phyloP scores from a whole-genome alignment of 352 stramenopile genomes.

The Phytophthora podocarpi region DNA sequence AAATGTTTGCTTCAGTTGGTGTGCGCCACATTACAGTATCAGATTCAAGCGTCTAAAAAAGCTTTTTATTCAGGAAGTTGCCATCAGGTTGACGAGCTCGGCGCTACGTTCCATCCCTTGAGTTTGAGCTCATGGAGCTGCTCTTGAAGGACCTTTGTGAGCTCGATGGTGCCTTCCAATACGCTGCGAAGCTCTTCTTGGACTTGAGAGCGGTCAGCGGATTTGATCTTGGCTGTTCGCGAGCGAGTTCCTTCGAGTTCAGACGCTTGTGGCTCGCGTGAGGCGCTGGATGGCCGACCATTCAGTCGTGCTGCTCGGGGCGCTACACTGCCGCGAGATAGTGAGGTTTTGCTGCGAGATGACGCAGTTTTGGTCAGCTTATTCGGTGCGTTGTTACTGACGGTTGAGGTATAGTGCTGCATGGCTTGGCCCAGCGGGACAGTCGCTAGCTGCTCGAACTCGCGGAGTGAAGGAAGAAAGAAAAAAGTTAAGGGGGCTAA shows the following conservation, averaged over 20 bases:
- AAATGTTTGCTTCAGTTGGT: neutral
- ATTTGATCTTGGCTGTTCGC: constrained; percentile 32
- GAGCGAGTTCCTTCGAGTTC: constrained; percentile 8
- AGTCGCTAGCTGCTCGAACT: constrained; percentile 75
- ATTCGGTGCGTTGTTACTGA: neutral
- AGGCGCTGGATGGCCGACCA: constrained; percentile 6
- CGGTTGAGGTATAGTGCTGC: constrained; percentile 17
- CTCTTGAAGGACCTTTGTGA: constrained; percentile 75
- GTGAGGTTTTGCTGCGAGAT: neutral
- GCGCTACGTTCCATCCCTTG: constrained; percentile 75
- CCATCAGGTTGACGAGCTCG: constrained; percentile 14
- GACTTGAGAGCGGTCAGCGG: constrained; percentile 56
- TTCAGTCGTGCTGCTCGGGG: constrained; percentile 9
- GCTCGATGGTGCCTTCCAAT: constrained; percentile 64
- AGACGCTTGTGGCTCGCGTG: constrained; percentile 14
- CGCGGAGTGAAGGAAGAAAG: constrained; percentile 49
- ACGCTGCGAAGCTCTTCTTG: constrained; percentile 76
- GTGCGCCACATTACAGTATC: neutral
- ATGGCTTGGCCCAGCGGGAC: constrained; percentile 59
- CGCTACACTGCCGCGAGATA: constrained; percentile 6
- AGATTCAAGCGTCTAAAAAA: constrained; percentile 3
- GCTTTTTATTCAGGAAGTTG: neutral
- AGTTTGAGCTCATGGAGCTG: constrained; percentile 83
- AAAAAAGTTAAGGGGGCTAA: constrained; percentile 57
- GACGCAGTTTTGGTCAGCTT: neutral